These are phyloP conservation scores for Cornus florida DNA, from an alignment of 148 eudicot species.

Conservation along the genomic window DNA sequence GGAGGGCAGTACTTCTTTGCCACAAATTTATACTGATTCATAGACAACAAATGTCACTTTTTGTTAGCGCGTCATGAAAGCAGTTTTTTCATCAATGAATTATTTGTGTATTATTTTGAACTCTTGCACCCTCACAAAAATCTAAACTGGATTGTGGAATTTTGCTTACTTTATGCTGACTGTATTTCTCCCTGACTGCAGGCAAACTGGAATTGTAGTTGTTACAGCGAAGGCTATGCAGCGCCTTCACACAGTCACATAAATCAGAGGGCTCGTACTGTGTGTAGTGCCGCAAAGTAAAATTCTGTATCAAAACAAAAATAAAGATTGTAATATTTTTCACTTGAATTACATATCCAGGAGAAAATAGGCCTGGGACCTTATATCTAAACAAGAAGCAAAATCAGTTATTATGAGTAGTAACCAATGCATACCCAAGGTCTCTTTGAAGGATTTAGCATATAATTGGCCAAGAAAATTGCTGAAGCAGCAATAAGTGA, in stretches of 20 bases:
- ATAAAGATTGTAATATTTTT: neutral
- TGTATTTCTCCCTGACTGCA: conserved; percentile 87
- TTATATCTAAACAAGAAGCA: neutral
- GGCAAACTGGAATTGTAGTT: conserved; percentile 63
- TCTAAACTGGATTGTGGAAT: neutral
- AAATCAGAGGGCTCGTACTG: conserved; percentile 76
- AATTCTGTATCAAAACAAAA: conserved; percentile 42
- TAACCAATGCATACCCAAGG: conserved; percentile 71
- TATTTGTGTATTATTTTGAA: too few relatives aligned
- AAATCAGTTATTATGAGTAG: neutral
- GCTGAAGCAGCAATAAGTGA: conserved; percentile 88
- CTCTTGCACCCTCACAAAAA: too few relatives aligned
- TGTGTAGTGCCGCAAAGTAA: conserved; percentile 80
- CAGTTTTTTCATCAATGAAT: too few relatives aligned
- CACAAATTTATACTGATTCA: conserved; percentile 82
- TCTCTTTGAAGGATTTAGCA: conserved; percentile 57
- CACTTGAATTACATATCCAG: too few relatives aligned
- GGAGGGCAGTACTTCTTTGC: conserved; percentile 88
- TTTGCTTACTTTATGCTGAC: conserved; percentile 77
- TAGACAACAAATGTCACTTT: conserved; percentile 2
- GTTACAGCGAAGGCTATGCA: conserved; percentile 68
- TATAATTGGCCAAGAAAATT: conserved; percentile 71
- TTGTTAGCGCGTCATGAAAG: neutral
- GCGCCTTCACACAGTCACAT: conserved; percentile 63
- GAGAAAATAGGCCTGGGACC: too few relatives aligned